These are phyloP conservation scores for Agrocybe pediades DNA, from an alignment of 768 basidiomycete species.

Conservation along the genomic window DNA sequence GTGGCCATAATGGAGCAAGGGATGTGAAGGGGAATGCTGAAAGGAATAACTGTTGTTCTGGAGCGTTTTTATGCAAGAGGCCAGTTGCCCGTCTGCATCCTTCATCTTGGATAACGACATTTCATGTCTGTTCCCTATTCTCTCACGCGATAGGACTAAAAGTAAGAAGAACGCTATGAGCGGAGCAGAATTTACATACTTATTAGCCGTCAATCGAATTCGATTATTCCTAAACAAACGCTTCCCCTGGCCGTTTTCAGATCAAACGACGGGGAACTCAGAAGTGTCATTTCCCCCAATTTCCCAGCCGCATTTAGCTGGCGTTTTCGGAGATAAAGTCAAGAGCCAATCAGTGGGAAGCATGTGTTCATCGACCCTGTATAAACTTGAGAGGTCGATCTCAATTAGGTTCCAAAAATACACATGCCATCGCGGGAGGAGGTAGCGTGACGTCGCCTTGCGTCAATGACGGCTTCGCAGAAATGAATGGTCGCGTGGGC, in stretches of 20 bases:
- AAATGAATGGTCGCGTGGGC: slow-evolving; percentile 8
- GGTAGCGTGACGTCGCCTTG: slow-evolving; percentile 5
- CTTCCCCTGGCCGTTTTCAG: slow-evolving; percentile 6
- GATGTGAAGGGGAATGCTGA: not conserved
- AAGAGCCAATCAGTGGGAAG: slow-evolving; percentile 21
- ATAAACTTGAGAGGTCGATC: slow-evolving; percentile 1
- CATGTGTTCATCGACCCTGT: slow-evolving; percentile 1
- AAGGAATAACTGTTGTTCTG: not conserved
- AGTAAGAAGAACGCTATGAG: slow-evolving; percentile 11
- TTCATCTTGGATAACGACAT: slow-evolving; percentile 23
- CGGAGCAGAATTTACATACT: slow-evolving; percentile 4
- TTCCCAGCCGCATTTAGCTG: not conserved
- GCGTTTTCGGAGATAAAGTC: slow-evolving; percentile 13
- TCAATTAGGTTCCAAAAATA: slow-evolving; percentile 14
- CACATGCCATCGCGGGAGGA: slow-evolving; percentile 13
- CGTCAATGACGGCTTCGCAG: slow-evolving; percentile 2
- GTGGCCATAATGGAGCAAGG: slow-evolving; percentile 28
- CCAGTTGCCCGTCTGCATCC: not conserved
- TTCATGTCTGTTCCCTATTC: slow-evolving; percentile 22
- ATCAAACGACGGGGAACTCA: slow-evolving; percentile 10
- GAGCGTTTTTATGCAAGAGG: not conserved
- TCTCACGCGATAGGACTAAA: slow-evolving; percentile 12
- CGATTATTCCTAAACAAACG: not conserved
- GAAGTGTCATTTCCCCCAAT: slow-evolving; percentile 2
- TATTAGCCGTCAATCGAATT: slow-evolving; percentile 14